Evolutionary conservation across 805 yeast species (phyloP), one percentile per base, ranked within the genome.

Genomic region (Sugiyamaella valdiviana): DNA sequence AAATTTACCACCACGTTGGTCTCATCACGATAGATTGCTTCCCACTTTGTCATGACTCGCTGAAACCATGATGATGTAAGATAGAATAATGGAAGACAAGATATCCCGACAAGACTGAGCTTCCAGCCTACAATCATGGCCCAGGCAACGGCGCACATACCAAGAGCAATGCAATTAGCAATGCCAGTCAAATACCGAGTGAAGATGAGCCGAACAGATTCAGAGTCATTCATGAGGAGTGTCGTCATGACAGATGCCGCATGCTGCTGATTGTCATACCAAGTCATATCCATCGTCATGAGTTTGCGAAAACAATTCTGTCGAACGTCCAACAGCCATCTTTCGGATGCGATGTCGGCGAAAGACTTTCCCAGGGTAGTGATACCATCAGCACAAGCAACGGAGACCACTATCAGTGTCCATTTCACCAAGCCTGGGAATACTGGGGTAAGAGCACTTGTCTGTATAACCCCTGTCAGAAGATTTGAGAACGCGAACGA

Each of bases 61-160:
- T 85, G 79, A 62, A 79, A 86, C 0, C 70, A 40, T 0, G 69
- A 64, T 2, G 90, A 76, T 1, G 79, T 58, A 0, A 77, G 21
- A 0, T 77, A 57, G 44, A 85, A 79, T 10, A 80, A 53, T 0
- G 96, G 95, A 12, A 85, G 73, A 63, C 89, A 71, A 0, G 95
- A 75, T 9, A 90, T 57, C 1, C 95, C 95, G 1, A 87, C 93
- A 7, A 91, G 66, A 1, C 96, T 78, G 38, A 93, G 67, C 58
- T 83, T 85, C 98, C 98, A 93, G 0, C 96, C 96, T 9, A 74
- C 62, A 0, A 73, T 74, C 1, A 88, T 52, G 0, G 96, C 80
- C 97, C 97, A 93, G 5, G 79, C 68, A 3, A 82, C 52, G 3
- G 96, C 95, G 22, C 80, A 64, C 0, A 70, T 36, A 0, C 83